These are phyloP conservation scores for Corylus heterophylla DNA, from an alignment of 306 rosid species.

Conservation along the genomic window DNA sequence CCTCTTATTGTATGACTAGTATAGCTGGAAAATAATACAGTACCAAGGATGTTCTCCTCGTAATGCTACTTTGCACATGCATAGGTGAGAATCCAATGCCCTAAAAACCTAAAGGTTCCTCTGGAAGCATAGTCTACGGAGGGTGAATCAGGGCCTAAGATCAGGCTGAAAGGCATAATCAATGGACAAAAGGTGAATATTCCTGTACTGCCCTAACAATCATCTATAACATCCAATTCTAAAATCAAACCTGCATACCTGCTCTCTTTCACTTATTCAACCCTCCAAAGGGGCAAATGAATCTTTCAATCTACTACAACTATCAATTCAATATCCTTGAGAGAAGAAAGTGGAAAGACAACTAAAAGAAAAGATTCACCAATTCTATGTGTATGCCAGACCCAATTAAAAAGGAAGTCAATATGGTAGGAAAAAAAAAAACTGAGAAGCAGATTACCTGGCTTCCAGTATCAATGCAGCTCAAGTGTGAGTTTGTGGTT, in stretches of 20 bases:
- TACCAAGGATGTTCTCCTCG: not conserved
- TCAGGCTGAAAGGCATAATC: too few relatives aligned
- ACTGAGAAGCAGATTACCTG: constrained; percentile 58
- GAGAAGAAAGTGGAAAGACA: not conserved
- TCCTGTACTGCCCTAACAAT: not conserved
- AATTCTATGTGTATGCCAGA: constrained; percentile 14
- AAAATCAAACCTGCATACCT: not conserved
- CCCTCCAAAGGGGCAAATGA: not conserved
- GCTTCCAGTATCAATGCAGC: constrained; percentile 98
- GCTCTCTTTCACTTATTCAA: not conserved
- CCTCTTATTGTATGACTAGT: not conserved
- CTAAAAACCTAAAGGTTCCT: too few relatives aligned
- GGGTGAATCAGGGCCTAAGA: too few relatives aligned
- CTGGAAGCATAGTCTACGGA: too few relatives aligned
- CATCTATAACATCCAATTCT: not conserved
- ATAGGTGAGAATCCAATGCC: not conserved
- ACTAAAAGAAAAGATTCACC: not conserved
- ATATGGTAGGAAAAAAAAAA: constrained; percentile 7
- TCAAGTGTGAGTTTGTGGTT: constrained; percentile 87
- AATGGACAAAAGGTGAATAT: too few relatives aligned
- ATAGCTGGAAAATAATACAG: not conserved
- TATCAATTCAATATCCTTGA: not conserved
- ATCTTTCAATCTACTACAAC: not conserved
- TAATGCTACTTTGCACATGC: not conserved
- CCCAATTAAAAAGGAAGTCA: constrained; percentile 3